Evolutionary conservation across 345 rosid species (phyloP).

Genomic region (Arabidopsis arenosa): DNA sequence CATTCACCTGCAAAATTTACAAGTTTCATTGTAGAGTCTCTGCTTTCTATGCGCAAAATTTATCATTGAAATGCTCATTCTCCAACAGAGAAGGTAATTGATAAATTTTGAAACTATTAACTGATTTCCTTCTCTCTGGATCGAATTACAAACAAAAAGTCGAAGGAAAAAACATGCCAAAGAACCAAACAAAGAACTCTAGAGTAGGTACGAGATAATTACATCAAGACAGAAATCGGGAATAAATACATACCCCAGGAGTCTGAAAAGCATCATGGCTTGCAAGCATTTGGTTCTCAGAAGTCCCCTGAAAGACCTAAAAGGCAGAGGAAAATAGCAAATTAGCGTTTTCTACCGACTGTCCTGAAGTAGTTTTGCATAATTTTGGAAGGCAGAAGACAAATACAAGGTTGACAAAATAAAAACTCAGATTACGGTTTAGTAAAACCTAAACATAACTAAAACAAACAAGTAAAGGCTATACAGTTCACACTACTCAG

Average conservation of each 20-base stretch:
- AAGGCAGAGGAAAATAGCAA: slow-evolving; percentile 22
- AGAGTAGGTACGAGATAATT: slow-evolving; percentile 5
- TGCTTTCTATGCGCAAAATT: background rate
- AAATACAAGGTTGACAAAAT: background rate
- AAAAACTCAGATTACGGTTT: slow-evolving; percentile 5
- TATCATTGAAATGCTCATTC: slow-evolving; percentile 23
- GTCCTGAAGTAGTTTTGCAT: slow-evolving; percentile 4
- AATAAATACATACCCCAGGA: slow-evolving; percentile 71
- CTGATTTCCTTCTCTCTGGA: background rate
- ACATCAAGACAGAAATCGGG: slow-evolving; percentile 4
- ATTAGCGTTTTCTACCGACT: background rate
- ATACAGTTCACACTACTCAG: background rate
- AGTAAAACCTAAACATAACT: slow-evolving; percentile 2
- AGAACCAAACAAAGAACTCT: background rate
- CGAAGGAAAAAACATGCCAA: background rate
- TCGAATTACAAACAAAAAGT: slow-evolving; percentile 11
- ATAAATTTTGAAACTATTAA: background rate
- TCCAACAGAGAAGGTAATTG: background rate
- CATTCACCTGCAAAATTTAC: slow-evolving; percentile 52
- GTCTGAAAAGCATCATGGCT: slow-evolving; percentile 65
- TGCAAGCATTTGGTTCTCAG: slow-evolving; percentile 52
- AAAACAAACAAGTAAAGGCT: slow-evolving; percentile 3
- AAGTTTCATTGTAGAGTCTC: slow-evolving; percentile 18
- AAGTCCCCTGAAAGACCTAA: slow-evolving; percentile 67
- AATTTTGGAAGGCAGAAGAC: background rate